These are phyloP conservation scores for Tephrocybe rancida DNA, from an alignment of 768 basidiomycete species.

Conservation along the genomic window DNA sequence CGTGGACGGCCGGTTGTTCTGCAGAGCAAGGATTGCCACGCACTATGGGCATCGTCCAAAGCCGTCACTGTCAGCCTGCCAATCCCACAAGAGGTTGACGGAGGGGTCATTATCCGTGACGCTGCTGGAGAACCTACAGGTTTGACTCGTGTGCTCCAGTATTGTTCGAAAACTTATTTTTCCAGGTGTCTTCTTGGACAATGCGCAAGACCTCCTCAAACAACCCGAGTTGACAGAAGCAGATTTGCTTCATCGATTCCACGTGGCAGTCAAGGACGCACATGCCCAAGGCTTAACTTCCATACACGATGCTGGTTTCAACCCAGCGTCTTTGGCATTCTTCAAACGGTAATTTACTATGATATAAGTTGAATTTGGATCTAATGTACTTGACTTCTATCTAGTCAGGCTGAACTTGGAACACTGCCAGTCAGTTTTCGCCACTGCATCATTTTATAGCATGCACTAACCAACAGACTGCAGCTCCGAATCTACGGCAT, in stretches of 20 bases:
- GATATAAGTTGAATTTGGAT: too few species aligned
- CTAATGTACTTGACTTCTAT: constrained; percentile 12
- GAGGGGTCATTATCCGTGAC: constrained; percentile 80
- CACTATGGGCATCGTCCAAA: constrained; percentile 78
- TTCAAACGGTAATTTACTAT: constrained; percentile 56
- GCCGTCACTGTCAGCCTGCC: constrained; percentile 60
- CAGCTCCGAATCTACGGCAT: constrained; percentile 81
- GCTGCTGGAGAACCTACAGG: constrained; percentile 70
- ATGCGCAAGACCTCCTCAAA: constrained; percentile 76
- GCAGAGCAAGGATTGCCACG: constrained; percentile 88
- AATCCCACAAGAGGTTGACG: constrained; percentile 72
- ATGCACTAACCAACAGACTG: neutral
- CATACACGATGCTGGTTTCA: constrained; percentile 84
- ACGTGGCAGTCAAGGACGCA: constrained; percentile 65
- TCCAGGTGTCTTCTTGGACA: constrained; percentile 81
- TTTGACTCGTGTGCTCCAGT: constrained; percentile 24
- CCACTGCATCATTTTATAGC: neutral
- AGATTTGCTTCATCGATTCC: constrained; percentile 63
- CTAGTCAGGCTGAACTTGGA: constrained; percentile 62
- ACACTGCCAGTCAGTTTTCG: constrained; percentile 58
- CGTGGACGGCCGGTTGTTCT: constrained; percentile 72
- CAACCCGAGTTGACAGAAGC: constrained; percentile 65
- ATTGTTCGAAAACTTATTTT: neutral
- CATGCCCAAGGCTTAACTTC: constrained; percentile 75
- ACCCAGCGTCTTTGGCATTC: constrained; percentile 70